A percentile compares a stretch with the other conserved stretches of the same genome.
Evolutionary conservation across 2,329 filamentous ascomycete genomes (phyloP).

Genomic region (Neofusicoccum cordaticola): DNA sequence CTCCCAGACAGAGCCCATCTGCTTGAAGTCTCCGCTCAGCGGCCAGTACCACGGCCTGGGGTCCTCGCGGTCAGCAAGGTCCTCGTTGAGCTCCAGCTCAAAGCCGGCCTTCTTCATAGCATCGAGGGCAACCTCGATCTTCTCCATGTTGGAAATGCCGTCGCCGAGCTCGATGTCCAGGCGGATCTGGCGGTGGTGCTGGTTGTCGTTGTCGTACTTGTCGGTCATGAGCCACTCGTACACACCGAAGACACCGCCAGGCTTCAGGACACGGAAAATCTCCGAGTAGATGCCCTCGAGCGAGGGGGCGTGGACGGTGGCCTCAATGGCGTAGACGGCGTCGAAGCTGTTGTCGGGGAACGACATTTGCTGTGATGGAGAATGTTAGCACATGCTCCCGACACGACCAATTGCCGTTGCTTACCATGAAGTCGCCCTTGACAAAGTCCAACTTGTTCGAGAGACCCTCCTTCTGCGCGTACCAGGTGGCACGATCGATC

Average conservation of each 20-base stretch:
- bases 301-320: constrained; percentile 88
- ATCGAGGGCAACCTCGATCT: constrained; percentile 71
- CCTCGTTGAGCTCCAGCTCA: constrained; percentile 77
- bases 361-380: constrained; percentile 70
- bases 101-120: constrained; percentile 90
- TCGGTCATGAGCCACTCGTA: constrained; percentile 99
- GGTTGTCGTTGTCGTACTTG: constrained; percentile 83
- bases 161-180: constrained; percentile 94
- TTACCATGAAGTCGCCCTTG: constrained; percentile 94
- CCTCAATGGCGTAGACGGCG: constrained; percentile 95
- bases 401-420: constrained; percentile 19
- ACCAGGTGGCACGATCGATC: constrained; percentile 85
- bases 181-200: constrained; percentile 83
- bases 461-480: constrained; percentile 78
- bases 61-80: constrained; percentile 75
- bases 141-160: constrained; percentile 97
- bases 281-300: constrained; percentile 91
- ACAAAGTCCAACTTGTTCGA: constrained; percentile 77
- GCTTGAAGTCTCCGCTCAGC: constrained; percentile 77
- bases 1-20: constrained; percentile 77
- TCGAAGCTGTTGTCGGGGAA: constrained; percentile 92
- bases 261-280: constrained; percentile 93
- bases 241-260: constrained; percentile 90
- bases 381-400: neutral
- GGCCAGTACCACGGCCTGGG: constrained; percentile 91